Evolutionary conservation across 768 basidiomycete genomes (phyloP), one percentile per base, ranked within the genome.

Genomic region (Porpolomopsis calyptriformis): DNA sequence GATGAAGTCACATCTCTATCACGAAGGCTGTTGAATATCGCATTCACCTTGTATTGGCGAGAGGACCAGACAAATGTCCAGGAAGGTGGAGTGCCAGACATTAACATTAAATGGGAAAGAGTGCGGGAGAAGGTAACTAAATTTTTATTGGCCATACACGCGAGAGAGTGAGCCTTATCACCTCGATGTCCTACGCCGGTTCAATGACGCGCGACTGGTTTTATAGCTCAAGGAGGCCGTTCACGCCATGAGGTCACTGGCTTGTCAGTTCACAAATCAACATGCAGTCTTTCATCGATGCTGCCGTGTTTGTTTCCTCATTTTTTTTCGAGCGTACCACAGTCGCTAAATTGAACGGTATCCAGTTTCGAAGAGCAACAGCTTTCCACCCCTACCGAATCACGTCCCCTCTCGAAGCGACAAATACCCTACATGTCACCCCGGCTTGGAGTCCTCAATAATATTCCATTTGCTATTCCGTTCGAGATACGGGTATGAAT

Each of bases 391-490:
- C 20, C 49, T 26, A 36, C 55, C 27, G 3, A 25, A 37, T 45
- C 49, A 3, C 56, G 60, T 36, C 49, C 55, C 27, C 64, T 76
- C 40, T 72, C 77, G 11, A 84, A 82, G 54, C 82, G 87, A 4
- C 81, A 86, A 52, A 63, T 85, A 35, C 77, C 84, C 0, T 71
- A 77, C 47, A 66, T 97, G 43, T 83, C 85, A 2, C 94, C 93
- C 0, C 79, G 91, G 5, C 72, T 98, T 2, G 89, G 88, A 2
- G 74, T 97, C 22, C 76, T 98, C 44, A 88, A 97, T 67, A 93
- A 97, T 63, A 86, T 98, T 47, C 94, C 93, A 0, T 96, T 96
- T 64, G 80, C 90, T 4, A 85, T 98, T 46, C 93, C 94, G 0
- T 98, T 98, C 64, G 81, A 85, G 43, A 77, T 79, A 1, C 80